A percentile compares a stretch with the other conserved stretches of the same genome.
phyloP scores from a whole-genome alignment of 345 rosid genomes.

The Pugionium dolabratum region DNA sequence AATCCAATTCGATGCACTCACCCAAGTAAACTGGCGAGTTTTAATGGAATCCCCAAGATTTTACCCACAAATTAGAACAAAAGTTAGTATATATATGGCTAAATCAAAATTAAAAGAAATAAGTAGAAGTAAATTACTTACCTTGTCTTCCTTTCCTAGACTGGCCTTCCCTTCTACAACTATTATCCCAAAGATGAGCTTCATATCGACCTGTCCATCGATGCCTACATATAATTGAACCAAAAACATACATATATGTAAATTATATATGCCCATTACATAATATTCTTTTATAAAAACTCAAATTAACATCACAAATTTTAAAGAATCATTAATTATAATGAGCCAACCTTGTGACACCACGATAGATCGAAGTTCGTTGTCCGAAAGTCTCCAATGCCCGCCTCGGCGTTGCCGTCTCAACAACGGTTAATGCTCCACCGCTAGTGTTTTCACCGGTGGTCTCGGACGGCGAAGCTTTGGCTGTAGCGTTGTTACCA shows the following conservation, averaged over 20 bases:
- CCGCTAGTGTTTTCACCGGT: constrained; percentile 54
- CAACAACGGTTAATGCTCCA: constrained; percentile 46
- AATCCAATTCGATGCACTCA: constrained; percentile 39
- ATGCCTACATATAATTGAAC: constrained; percentile 54
- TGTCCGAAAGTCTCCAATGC: constrained; percentile 93
- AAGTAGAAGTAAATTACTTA: constrained; percentile 38
- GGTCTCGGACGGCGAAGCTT: constrained; percentile 48
- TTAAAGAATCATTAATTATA: no score
- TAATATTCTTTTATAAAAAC: no score
- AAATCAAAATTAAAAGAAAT: no score
- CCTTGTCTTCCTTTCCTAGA: constrained; percentile 99
- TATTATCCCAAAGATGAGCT: constrained; percentile 99
- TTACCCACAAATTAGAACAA: no score
- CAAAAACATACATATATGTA: constrained; percentile 13
- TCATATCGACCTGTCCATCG: constrained; percentile 98
- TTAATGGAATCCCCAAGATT: no score
- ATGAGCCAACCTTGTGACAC: constrained; percentile 78
- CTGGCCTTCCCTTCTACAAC: constrained; percentile 98
- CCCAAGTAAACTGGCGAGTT: constrained; percentile 92
- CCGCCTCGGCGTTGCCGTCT: constrained; percentile 75
- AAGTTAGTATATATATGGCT: no score
- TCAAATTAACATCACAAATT: no score
- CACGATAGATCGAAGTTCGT: constrained; percentile 96
- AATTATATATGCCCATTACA: neutral
- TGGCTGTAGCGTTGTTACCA: constrained; percentile 44